phyloP scores from a whole-genome alignment of 2,329 filamentous ascomycete genomes.

The Elsinoe perseae region DNA sequence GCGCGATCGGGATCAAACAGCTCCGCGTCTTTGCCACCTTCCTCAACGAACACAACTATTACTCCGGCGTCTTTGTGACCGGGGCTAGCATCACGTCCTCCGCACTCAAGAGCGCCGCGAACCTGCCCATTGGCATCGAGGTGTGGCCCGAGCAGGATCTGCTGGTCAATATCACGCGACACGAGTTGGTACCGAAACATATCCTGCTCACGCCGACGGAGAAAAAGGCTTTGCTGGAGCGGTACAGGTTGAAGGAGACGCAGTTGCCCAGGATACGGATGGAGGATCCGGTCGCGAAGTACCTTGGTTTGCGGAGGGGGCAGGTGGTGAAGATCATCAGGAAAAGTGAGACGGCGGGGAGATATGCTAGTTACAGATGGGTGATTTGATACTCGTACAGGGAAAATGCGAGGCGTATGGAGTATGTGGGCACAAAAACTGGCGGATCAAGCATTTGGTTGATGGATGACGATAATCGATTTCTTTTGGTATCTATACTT shows the following conservation, averaged over 20 bases:
- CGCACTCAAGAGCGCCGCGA: constrained; percentile 75
- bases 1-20: constrained; percentile 79
- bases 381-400: constrained; percentile 33
- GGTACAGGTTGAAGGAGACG: constrained; percentile 94
- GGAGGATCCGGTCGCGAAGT: constrained; percentile 86
- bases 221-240: constrained; percentile 73
- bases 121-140: constrained; percentile 76
- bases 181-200: constrained; percentile 92
- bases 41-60: constrained; percentile 70
- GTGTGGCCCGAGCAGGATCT: constrained; percentile 94
- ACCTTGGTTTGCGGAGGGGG: constrained; percentile 79
- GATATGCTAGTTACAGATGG: constrained; percentile 91
- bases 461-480: neutral
- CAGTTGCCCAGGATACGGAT: constrained; percentile 88
- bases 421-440: neutral
- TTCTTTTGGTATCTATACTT: constrained; percentile 3
- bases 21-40: constrained; percentile 83
- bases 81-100: constrained; percentile 74
- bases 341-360: constrained; percentile 86
- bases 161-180: constrained; percentile 94
- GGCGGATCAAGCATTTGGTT: neutral
- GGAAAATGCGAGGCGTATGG: neutral
- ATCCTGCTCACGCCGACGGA: constrained; percentile 84
- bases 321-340: constrained; percentile 98
- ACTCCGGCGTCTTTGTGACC: constrained; percentile 85